Conservation (phyloP, 2,329 filamentous ascomycete species). For the Hortaea sp. region DNA sequence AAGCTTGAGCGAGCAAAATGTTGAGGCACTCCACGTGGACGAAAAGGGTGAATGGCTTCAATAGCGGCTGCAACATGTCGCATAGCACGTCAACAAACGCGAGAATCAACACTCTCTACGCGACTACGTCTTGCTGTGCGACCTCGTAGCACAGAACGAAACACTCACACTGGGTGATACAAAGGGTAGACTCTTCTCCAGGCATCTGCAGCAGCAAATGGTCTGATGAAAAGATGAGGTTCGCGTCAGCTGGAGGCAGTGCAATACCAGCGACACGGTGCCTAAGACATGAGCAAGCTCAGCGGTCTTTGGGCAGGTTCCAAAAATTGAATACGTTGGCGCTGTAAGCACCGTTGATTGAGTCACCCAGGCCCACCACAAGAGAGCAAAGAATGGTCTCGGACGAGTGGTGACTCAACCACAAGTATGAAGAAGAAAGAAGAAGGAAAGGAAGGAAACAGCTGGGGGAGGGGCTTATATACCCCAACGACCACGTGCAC, state of each 20-base stretch:
- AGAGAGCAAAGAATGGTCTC: neutral
- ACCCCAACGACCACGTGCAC: neutral
- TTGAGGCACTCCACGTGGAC: too few relatives aligned
- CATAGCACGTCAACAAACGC: too few relatives aligned
- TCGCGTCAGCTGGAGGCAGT: slow-evolving; percentile 67
- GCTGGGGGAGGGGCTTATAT: neutral
- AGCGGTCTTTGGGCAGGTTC: slow-evolving; percentile 46
- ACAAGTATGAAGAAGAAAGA: neutral
- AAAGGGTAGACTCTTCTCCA: neutral
- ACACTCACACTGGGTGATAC: too few relatives aligned
- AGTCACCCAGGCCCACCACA: neutral
- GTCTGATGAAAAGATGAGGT: slow-evolving; percentile 23
- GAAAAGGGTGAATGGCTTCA: too few relatives aligned
- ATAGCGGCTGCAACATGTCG: too few relatives aligned
- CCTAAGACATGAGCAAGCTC: slow-evolving; percentile 58
- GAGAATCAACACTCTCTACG: too few relatives aligned
- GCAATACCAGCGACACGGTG: slow-evolving; percentile 69
- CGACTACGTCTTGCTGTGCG: too few relatives aligned
- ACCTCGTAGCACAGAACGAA: too few relatives aligned
- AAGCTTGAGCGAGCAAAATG: too few relatives aligned
- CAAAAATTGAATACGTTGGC: slow-evolving; percentile 52
- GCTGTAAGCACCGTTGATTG: neutral
- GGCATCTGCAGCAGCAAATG: neutral
- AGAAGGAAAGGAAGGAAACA: neutral
- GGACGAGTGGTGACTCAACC: neutral